These are phyloP conservation scores for Leptographium procerum DNA, from an alignment of 2,329 filamentous ascomycete species.

Conservation along the genomic window DNA sequence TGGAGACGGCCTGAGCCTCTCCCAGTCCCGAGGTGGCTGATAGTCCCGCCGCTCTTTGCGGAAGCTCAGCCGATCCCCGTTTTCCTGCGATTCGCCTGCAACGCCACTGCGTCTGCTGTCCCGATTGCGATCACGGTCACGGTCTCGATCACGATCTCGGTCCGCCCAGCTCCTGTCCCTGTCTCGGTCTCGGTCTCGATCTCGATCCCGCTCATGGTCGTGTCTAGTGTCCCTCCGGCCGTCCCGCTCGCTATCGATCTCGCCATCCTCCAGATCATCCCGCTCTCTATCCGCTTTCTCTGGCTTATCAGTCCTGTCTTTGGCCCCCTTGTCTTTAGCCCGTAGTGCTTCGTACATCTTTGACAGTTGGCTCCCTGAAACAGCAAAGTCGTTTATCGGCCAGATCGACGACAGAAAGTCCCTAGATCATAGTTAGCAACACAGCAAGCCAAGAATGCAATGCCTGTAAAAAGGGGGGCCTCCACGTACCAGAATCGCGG, in stretches of 20 bases:
- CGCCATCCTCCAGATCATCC: constrained; percentile 25
- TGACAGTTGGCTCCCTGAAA: constrained; percentile 24
- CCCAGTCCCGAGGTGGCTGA: constrained; percentile 12
- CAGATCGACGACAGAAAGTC: constrained; percentile 27
- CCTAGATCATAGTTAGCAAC: constrained; percentile 13
- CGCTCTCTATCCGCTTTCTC: constrained; percentile 8
- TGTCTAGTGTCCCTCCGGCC: constrained; percentile 14
- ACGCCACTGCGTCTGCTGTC: constrained; percentile 18
- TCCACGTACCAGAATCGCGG: constrained; percentile 24
- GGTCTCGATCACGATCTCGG: constrained; percentile 13
- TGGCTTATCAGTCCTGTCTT: constrained; percentile 13
- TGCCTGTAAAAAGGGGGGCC: neutral
- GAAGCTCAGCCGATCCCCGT: constrained; percentile 16
- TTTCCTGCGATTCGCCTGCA: constrained; percentile 7
- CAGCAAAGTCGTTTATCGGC: constrained; percentile 25
- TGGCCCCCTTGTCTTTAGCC: constrained; percentile 20
- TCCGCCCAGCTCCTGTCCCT: neutral
- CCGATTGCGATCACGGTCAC: constrained; percentile 22
- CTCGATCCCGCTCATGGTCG: constrained; percentile 3
- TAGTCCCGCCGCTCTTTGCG: constrained; percentile 12
- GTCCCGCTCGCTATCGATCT: constrained; percentile 26
- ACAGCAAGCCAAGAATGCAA: neutral
- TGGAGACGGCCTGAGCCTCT: constrained; percentile 12
- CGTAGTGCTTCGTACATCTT: constrained; percentile 24
- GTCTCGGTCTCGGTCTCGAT: constrained; percentile 16